Evolutionary conservation across 129 eudicot species (phyloP).

Genomic region (Dittrichia graveolens): DNA sequence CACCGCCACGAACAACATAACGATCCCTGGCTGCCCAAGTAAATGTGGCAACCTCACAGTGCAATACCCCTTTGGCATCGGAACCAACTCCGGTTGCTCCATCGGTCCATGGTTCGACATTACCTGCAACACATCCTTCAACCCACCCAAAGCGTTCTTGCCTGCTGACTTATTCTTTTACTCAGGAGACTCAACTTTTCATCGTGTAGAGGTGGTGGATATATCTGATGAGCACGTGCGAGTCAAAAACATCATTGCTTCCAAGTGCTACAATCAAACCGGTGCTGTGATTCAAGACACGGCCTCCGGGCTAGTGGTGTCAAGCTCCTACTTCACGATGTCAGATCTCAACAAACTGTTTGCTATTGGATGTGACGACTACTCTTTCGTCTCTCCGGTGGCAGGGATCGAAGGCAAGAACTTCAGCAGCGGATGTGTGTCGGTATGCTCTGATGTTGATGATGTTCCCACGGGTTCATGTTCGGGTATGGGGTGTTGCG

Average conservation of each 20-base stretch:
- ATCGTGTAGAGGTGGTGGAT: not conserved
- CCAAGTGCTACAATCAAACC: not conserved
- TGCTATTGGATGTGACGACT: not conserved
- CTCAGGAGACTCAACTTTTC: not conserved
- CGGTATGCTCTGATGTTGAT: not conserved
- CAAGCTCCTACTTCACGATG: not conserved
- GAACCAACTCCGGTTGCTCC: constrained; percentile 30
- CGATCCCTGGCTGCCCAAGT: constrained; percentile 45
- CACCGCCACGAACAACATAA: constrained; percentile 20
- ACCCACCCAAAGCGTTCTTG: constrained; percentile 35
- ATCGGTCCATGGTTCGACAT: constrained; percentile 26
- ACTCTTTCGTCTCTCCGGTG: not conserved
- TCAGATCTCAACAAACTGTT: not conserved
- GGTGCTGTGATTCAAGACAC: not conserved
- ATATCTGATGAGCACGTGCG: not conserved
- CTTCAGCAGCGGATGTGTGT: not conserved
- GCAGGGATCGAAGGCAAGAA: not conserved
- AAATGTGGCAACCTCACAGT: constrained; percentile 42
- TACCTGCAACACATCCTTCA: constrained; percentile 36
- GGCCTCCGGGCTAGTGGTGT: not conserved
- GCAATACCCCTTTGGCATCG: constrained; percentile 43
- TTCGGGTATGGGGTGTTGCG: constrained; percentile 56
- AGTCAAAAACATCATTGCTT: not conserved
- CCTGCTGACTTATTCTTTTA: not conserved
- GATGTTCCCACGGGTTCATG: constrained; percentile 12